Conservation (phyloP, 495 filamentous ascomycete species). For the Baudoinia panamericana region DNA sequence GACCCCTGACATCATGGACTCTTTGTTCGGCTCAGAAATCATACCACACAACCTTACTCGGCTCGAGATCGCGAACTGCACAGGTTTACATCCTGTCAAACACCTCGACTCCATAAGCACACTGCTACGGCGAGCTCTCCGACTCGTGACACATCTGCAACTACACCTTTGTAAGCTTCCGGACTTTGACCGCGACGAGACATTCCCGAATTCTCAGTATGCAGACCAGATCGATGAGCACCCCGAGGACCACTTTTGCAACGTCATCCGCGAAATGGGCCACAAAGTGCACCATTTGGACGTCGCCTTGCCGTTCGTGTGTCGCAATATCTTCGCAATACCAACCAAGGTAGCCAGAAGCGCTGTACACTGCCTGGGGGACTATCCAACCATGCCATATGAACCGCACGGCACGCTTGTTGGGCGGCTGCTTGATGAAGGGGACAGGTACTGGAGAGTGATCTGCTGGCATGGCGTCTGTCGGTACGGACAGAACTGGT, state of each 20-base stretch:
- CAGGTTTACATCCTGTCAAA: conserved; percentile 1
- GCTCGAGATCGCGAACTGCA: conserved; percentile 9
- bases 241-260: conserved; percentile 10
- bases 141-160: conserved; percentile 4
- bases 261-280: conserved; percentile 8
- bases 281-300: conserved; percentile 2
- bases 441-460: conserved; percentile 2
- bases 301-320: conserved; percentile 7
- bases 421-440: neutral
- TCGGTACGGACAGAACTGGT: conserved; percentile 1
- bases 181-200: neutral
- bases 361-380: neutral
- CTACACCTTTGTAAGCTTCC: conserved; percentile 7
- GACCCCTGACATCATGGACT: neutral
- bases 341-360: neutral
- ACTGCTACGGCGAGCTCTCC: conserved; percentile 6
- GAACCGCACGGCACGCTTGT: neutral
- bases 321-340: conserved; percentile 1
- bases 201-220: neutral
- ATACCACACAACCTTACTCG: conserved; percentile 1
- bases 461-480: conserved; percentile 6
- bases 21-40: conserved; percentile 6
- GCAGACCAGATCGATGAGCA: conserved; percentile 3
- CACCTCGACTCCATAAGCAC: conserved; percentile 2
- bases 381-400: neutral